Evolutionary conservation across 1,284 basidiomycete species (phyloP).

Genomic region (Pseudomicrostroma phylloplanum): DNA sequence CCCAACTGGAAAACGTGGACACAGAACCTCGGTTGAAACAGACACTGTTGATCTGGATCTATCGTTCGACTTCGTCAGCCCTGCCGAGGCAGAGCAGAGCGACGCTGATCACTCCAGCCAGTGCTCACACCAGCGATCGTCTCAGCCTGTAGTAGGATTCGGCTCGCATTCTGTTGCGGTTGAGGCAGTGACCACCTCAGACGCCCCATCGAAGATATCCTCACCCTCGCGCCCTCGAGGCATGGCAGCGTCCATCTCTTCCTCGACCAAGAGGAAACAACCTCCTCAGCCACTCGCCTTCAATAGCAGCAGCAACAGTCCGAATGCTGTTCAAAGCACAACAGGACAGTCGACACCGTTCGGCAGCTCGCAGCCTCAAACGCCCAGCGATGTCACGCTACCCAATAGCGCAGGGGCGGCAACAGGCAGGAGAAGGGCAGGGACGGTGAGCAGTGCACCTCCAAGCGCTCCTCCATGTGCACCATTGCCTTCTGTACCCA

Average conservation of each 20-base stretch:
- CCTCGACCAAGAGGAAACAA: constrained; percentile 22
- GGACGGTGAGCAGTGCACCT: constrained; percentile 19
- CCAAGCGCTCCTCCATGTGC: constrained; percentile 4
- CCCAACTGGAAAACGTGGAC: too few relatives aligned
- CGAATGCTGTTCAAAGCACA: too few relatives aligned
- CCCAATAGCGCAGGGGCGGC: too few relatives aligned
- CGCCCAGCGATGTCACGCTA: too few relatives aligned
- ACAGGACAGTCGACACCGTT: too few relatives aligned
- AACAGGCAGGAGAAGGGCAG: constrained; percentile 1
- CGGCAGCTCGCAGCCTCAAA: too few relatives aligned
- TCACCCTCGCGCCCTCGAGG: constrained; percentile 18
- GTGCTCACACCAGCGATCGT: too few relatives aligned
- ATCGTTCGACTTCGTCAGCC: constrained; percentile 35
- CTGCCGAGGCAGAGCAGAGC: constrained; percentile 16
- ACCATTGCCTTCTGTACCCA: constrained; percentile 7
- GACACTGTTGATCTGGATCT: constrained; percentile 32
- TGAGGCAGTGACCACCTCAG: too few relatives aligned
- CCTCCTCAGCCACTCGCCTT: constrained; percentile 25
- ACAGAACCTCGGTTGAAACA: constrained; percentile 10
- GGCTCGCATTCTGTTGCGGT: too few relatives aligned
- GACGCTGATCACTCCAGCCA: too few relatives aligned
- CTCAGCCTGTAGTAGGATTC: too few relatives aligned
- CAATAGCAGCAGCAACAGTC: neutral
- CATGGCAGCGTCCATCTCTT: constrained; percentile 29
- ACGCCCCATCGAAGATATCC: too few relatives aligned